Evolutionary conservation across 805 yeast genomes (phyloP).

Genomic region (Saturnispora sanitii): DNA sequence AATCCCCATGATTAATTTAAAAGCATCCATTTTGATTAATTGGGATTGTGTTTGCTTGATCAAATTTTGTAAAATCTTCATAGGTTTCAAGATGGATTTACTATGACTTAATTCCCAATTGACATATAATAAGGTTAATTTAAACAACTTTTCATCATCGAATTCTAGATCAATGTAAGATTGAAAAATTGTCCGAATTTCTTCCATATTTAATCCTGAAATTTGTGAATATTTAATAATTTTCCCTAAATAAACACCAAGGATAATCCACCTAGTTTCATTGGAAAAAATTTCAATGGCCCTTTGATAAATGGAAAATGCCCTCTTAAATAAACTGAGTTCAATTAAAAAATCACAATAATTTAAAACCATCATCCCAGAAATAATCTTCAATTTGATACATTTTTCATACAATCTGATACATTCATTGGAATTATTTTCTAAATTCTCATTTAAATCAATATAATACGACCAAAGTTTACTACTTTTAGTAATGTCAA

Average conservation of each 20-base stretch:
- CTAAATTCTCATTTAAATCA: constrained; percentile 54
- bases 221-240: constrained; percentile 17
- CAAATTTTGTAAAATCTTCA: constrained; percentile 37
- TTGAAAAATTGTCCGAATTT: constrained; percentile 64
- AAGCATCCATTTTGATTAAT: constrained; percentile 30
- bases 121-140: constrained; percentile 45
- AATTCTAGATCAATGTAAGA: constrained; percentile 37
- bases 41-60: constrained; percentile 24
- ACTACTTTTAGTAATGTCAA: constrained; percentile 47
- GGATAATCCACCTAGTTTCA: constrained; percentile 57
- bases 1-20: constrained; percentile 34
- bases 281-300: constrained; percentile 55
- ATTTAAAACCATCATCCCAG: constrained; percentile 55
- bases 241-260: constrained; percentile 57
- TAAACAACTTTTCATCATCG: constrained; percentile 9
- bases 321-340: constrained; percentile 35
- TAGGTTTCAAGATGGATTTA: constrained; percentile 37
- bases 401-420: constrained; percentile 41
- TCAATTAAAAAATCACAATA: constrained; percentile 54
- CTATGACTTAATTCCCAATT: constrained; percentile 54
- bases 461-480: constrained; percentile 67
- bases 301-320: constrained; percentile 55
- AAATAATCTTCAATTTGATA: constrained; percentile 52
- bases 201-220: not conserved
- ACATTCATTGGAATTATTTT: constrained; percentile 31